Base-by-base conservation (phyloP, 2,329 filamentous ascomycete genomes). In the Cladosporium sp. region DNA sequence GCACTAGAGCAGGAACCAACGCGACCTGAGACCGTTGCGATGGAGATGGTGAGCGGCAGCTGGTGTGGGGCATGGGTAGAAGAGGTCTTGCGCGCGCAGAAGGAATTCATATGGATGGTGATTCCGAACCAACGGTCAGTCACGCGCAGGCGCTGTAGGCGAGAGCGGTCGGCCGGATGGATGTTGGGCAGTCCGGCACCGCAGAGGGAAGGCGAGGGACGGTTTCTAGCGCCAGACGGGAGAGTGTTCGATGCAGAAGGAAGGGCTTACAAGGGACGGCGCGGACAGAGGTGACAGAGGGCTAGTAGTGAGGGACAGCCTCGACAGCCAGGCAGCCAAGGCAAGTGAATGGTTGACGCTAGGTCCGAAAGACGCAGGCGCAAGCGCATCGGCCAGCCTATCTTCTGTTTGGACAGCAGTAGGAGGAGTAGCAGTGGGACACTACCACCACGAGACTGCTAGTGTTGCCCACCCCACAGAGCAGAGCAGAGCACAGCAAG, bases 41-140 rank as follows among this genome's bases (percentile, higher is more conserved):
- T 48, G 43, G 43, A 48, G 43, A 48, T 48, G 43, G 16, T 20
- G 43, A 48, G 43, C 36, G 43, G 43, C 43, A 38, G 25, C 35
- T 33, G 12, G 25, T 20, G 43, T 48, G 43, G 43, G 43, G 35
- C 43, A n/a, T 38, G 43, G 32, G 32, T 16, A 16, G 13, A n/a
- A 19, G n/a, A 35, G 18, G 35, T 15, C 29, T 15, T 33, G 29
- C 18, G 42, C 6, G 19, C 13, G 38, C 38, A 27, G 19, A 11
- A 40, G 7, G 11, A 13, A 19, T 20, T 18, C 36, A 22, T 38
- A 11, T 12, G 7, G 9, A 7, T 18, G 7, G 16, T 19, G 18
- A 20, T 27, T 27, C 22, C 22, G 9, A 27, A 4, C 22, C 5
- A 27, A 27, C 22, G 22, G 4, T 27, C 22, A 4, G 22, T 27